phyloP scores from a whole-genome alignment of 108 stramenopile genomes.

The Pseudonitzschia multiseries region DNA sequence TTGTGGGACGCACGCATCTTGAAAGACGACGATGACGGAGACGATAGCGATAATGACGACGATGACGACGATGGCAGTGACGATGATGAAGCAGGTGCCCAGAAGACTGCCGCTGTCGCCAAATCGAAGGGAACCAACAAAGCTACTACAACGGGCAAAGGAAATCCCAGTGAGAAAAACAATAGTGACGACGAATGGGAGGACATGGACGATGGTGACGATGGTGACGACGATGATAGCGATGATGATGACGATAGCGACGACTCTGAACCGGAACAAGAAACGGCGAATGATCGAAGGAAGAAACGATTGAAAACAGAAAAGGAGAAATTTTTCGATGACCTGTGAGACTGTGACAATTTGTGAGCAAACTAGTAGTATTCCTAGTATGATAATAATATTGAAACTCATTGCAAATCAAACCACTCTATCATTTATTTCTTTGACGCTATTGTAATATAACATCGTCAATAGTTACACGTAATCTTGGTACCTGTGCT shows the following conservation, averaged over 20 bases:
- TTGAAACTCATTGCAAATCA: too few relatives aligned
- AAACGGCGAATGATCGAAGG: conserved; percentile 40
- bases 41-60: conserved; percentile 49
- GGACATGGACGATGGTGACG: conserved; percentile 57
- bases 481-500: too few relatives aligned
- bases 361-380: neutral
- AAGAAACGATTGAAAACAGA: conserved; percentile 69
- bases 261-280: conserved; percentile 44
- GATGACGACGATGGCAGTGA: conserved; percentile 28
- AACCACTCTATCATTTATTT: too few relatives aligned
- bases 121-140: conserved; percentile 3
- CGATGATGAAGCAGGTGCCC: conserved; percentile 22
- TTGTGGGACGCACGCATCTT: conserved; percentile 83
- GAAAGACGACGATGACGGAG: conserved; percentile 47
- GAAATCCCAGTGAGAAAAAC: neutral
- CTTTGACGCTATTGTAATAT: too few relatives aligned
- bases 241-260: conserved; percentile 52
- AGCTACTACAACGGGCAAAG: neutral
- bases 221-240: conserved; percentile 40
- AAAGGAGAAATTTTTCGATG: conserved; percentile 84
- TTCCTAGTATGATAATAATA: too few relatives aligned
- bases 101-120: conserved; percentile 41
- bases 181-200: conserved; percentile 81
- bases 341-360: conserved; percentile 46
- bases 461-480: too few relatives aligned